These are phyloP conservation scores for Gynochthodes officinalis DNA, from an alignment of 257 asterid genomes.

Conservation along the genomic window DNA sequence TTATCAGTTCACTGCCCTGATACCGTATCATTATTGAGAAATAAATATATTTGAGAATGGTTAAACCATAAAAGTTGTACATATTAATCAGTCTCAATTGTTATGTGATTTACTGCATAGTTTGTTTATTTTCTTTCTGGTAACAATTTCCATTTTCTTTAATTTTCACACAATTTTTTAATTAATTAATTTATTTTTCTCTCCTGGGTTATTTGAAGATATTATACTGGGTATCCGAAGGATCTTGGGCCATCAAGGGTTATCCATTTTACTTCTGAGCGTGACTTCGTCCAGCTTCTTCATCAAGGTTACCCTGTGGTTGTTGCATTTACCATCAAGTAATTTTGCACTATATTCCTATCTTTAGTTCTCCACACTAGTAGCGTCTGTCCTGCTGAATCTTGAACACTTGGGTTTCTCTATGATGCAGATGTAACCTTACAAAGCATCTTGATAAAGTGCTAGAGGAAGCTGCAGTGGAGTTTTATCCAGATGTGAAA, in stretches of 20 bases:
- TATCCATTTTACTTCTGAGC: constrained; percentile 84
- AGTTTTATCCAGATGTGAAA: constrained; percentile 82
- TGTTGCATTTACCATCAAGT: constrained; percentile 94
- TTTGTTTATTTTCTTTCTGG: not conserved
- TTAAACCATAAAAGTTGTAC: not conserved
- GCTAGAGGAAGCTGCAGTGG: constrained; percentile 89
- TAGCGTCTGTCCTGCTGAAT: not conserved
- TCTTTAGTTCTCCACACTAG: not conserved
- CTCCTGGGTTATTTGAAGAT: constrained; percentile 41
- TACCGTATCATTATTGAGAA: not conserved
- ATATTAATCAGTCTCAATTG: not conserved
- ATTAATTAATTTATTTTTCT: no score
- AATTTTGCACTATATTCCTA: constrained; percentile 23
- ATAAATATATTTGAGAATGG: not conserved
- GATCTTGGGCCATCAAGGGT: constrained; percentile 90
- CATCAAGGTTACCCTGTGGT: constrained; percentile 91
- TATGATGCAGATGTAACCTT: constrained; percentile 63
- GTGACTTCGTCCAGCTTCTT: constrained; percentile 91
- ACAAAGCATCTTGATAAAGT: constrained; percentile 87
- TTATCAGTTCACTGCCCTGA: no score
- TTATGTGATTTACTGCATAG: not conserved
- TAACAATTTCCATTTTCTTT: not conserved
- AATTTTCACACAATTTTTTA: not conserved
- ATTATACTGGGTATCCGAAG: constrained; percentile 87
- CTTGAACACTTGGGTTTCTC: constrained; percentile 4